Evolutionary conservation across 78 protist genomes (phyloP), one percentile per base, ranked within the genome.

Genomic region (Isochrysis galbana): DNA sequence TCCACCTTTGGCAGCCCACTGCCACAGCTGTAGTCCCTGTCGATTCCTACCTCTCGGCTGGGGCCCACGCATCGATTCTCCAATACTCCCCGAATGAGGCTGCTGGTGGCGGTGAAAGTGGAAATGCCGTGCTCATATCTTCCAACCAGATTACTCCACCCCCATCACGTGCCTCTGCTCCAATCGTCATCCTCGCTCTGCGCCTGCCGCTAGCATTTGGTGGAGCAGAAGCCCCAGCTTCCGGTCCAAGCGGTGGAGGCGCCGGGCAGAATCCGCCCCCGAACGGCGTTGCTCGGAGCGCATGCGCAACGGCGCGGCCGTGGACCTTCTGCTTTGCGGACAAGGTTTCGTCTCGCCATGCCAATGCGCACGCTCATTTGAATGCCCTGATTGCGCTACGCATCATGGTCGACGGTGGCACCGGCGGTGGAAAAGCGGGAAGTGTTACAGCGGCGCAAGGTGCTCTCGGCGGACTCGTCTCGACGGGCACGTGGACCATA

Each of bases 321-420:
- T 3, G 44, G 19, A 72, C 84, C 34, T 10, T 1, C 42, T 1
- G 11, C 69, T n/a, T 21, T 34, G 39, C 90, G 42, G 69, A 84
- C 91, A 54, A 88, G 77, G 39, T 34, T 23, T 29, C n/a, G 78
- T 2, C 0, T 36, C 91, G 91, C 74, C 91, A 88, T 36, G 91
- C 48, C 91, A 88, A 88, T 34, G 1, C 77, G 17, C 91, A 88
- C 74, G 78, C 91, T 23, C 1, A 42, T 3, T 39, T 88, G 78
- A 88, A 88, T 51, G 74, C 77, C 36, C 4, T 25, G 67, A 1
- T 88, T 48, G 21, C 4, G 44, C 38, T 11, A 41, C 5, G 38
- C 48, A 69, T 54, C 11, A 32, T 3, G 91, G 22, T 39, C 77
- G 26, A 21, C 39, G 29, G 14, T 51, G 61, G 7, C 61, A 14